Percentiles rank a stretch among this genome's conserved stretches.
Evolutionary conservation across 495 filamentous ascomycete species (phyloP).

Genomic region (Amorphotheca resinae): DNA sequence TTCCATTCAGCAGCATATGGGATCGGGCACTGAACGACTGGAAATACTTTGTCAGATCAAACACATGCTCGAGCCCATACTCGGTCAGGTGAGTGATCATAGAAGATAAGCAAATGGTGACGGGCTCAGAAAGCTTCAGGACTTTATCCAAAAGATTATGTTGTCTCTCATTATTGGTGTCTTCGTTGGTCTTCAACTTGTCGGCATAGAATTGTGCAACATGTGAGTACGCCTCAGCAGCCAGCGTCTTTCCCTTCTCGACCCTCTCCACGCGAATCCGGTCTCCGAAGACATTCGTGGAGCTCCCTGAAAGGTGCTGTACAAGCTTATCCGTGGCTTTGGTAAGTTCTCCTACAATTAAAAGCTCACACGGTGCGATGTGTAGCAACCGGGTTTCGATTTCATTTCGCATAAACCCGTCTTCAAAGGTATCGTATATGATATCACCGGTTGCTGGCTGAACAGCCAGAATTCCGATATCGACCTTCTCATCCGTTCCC

Average conservation of each 20-base stretch:
- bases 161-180: constrained; percentile 30
- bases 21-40: constrained; percentile 89
- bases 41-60: constrained; percentile 95
- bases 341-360: constrained; percentile 89
- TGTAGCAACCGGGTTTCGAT: constrained; percentile 90
- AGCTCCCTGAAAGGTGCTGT: constrained; percentile 75
- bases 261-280: constrained; percentile 71
- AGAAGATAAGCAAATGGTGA: constrained; percentile 84
- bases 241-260: constrained; percentile 66
- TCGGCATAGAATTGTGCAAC: constrained; percentile 89
- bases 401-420: constrained; percentile 96
- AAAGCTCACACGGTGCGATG: constrained; percentile 88
- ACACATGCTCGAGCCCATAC: constrained; percentile 92
- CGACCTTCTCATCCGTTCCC: constrained; percentile 86
- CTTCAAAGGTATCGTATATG: constrained; percentile 92
- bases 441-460: constrained; percentile 94
- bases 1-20: constrained; percentile 94
- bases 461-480: constrained; percentile 86
- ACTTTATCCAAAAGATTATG: constrained; percentile 71
- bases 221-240: constrained; percentile 74
- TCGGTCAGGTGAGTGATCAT: constrained; percentile 94
- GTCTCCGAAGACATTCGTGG: constrained; percentile 86
- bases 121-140: constrained; percentile 68
- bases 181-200: constrained; percentile 49
- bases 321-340: constrained; percentile 91